Base-by-base conservation (phyloP, 2,329 filamentous ascomycete species). In the Penicillium sp. region DNA sequence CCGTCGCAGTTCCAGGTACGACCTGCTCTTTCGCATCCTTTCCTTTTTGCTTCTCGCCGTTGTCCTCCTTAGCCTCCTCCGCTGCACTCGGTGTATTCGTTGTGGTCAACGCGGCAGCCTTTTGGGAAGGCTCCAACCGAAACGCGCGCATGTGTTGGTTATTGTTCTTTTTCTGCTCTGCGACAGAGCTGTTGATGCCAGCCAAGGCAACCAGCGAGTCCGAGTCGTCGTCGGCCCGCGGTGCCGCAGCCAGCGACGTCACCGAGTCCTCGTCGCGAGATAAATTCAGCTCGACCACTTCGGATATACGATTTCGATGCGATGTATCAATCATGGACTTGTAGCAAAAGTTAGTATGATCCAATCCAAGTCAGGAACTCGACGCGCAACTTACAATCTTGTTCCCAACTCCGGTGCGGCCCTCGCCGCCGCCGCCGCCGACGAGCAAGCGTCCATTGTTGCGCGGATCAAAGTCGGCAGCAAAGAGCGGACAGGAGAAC, bases 181-280 rank as follows among this genome's bases (percentile, higher is more conserved):
- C 75, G 31, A 79, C 73, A 41, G 82, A 84, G 42, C 86, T 88
- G 62, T 95, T 95, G 67, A 95, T 82, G 37, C 88, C 88, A 16
- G 88, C 85, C 49, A 85, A 80, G 6, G 79, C 66, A 28, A 76
- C 60, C 4, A 76, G 52, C 58, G 52, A 74, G 48, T 56, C 18
- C 14, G 36, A 32, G 9, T 41, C 72, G 60, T 57, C 76, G 35
- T 59, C 71, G 53, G 73, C 80, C 57, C 68, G 75, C 48, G 51
- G 50, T 37, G 86, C 80, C 35, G 83, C 77, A 28, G 80, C 86
- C 33, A 95, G 73, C 37, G 84, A 89, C 48, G 84, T 87, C 41
- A 94, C 85, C 39, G 84, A 93, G 65, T 96, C 90, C 68, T 95
- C 89, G 57, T 89, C 79, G 52, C 79, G 76, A 45, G 84, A 84